Evolutionary conservation across 2,329 filamentous ascomycete genomes (phyloP), one percentile per base, ranked within the genome.

Genomic region (Capronia epimyces): DNA sequence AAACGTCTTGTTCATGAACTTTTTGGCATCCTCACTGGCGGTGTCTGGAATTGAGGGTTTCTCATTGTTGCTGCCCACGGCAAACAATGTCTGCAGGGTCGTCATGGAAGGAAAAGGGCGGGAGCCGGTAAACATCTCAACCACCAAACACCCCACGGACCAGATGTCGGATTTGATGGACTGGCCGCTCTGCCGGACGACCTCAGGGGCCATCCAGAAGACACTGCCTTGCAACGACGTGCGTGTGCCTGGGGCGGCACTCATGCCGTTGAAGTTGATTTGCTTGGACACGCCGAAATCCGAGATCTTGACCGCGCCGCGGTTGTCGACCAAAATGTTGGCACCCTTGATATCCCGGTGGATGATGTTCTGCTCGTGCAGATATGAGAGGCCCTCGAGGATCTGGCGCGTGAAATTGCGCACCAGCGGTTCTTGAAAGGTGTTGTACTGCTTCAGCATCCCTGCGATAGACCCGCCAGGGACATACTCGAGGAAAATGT

Each of bases 401-500:
- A 98, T 98, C 70, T 98, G 93, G 27, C 91, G 84, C 44, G 97
- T 91, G 66, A 98, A 98, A 70, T 93, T 96, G 65, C 90, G 86
- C 53, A 97, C 90, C 51, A 98, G 78, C 1, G 89, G 89, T 67
- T 98, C 93, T 15, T 88, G 86, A 47, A 98, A 81, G 6, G 91
- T 91, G 53, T 94, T 94, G 67, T 98, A 98, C 61, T 94, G 95
- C 73, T 96, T 93, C 59, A 98, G 84, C 90, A 98, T 97, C 8
- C 89, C 95, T 60, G 95, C 93, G 21, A 98, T 94, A 10, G 91
- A 97, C 40, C 93, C 93, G 70, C 93, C 93, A 13, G 93, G 88
- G 25, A 98, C 93, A 68, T 98, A 98, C 71, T 98, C 93, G 65
- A 98, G 83, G 82, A 98, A 98, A 86, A 98, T 98, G 74, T 98